Evolutionary conservation across 2,329 filamentous ascomycete species (phyloP).

Genomic region (Colletotrichum echinochloae): DNA sequence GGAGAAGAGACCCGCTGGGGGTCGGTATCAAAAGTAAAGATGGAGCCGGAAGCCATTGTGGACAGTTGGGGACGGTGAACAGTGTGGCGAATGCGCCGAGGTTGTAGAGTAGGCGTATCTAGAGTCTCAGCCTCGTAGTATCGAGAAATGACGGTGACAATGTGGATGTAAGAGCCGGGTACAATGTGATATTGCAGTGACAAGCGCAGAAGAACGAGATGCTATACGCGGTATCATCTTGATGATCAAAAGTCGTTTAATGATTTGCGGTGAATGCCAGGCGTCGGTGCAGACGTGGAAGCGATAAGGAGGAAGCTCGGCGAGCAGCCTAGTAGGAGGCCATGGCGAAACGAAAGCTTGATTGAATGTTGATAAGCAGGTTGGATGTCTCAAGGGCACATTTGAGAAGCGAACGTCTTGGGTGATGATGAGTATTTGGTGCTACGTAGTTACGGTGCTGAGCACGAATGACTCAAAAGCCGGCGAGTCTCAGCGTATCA

Average conservation of each 20-base stretch:
- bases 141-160: background rate
- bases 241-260: slow-evolving; percentile 7
- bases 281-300: slow-evolving; percentile 11
- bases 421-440: slow-evolving; percentile 9
- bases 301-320: slow-evolving; percentile 7
- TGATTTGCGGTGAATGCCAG: slow-evolving; percentile 4
- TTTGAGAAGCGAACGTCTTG: background rate
- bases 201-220: slow-evolving; percentile 20
- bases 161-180: slow-evolving; percentile 5
- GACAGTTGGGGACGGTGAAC: slow-evolving; percentile 7
- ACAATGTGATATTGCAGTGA: slow-evolving; percentile 29
- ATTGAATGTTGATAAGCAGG: background rate
- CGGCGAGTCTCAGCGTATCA: slow-evolving; percentile 21
- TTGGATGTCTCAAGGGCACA: background rate
- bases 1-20: slow-evolving; percentile 90
- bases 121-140: slow-evolving; percentile 7
- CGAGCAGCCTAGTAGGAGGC: slow-evolving; percentile 26
- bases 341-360: slow-evolving; percentile 12
- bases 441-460: slow-evolving; percentile 13
- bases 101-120: background rate
- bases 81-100: background rate
- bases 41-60: slow-evolving; percentile 89
- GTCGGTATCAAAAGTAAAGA: slow-evolving; percentile 94
- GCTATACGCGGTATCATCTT: slow-evolving; percentile 41
- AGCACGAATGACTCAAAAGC: slow-evolving; percentile 22